A percentile compares a stretch with the other conserved stretches of the same genome.
These are phyloP conservation scores for Neovahlkampfia damariscottae DNA, from an alignment of 78 protist species.

Conservation along the genomic window DNA sequence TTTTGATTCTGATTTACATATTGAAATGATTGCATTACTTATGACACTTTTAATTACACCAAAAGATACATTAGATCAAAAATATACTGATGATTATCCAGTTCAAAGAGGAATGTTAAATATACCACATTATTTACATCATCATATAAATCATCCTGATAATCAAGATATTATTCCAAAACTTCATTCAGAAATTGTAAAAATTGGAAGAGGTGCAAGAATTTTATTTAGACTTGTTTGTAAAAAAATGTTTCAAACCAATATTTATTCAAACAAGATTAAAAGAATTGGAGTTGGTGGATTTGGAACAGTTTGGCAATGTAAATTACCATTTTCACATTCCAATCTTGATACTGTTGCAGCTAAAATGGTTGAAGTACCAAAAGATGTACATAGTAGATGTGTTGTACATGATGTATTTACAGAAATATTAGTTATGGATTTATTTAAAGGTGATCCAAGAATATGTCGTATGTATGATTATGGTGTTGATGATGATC, in stretches of 20 bases:
- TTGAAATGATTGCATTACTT: neutral
- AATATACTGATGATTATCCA: conserved; percentile 48
- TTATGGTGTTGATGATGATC: conserved; percentile 60
- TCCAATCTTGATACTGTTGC: neutral
- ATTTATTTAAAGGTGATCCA: conserved; percentile 42
- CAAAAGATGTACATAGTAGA: conserved; percentile 41
- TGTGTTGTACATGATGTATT: conserved; percentile 57
- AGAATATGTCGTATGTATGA: conserved; percentile 54
- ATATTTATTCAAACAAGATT: neutral
- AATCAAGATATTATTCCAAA: neutral
- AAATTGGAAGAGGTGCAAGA: conserved; percentile 27
- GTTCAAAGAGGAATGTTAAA: conserved; percentile 22
- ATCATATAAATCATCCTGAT: neutral
- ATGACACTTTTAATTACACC: neutral
- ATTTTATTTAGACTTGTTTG: conserved; percentile 6
- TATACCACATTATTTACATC: conserved; percentile 38
- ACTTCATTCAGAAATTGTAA: conserved; percentile 27
- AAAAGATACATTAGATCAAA: conserved; percentile 38
- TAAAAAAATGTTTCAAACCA: conserved; percentile 6
- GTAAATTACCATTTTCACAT: neutral
- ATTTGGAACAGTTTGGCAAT: neutral
- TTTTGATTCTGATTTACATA: neutral
- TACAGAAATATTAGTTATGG: conserved; percentile 53
- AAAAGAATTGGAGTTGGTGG: conserved; percentile 6
- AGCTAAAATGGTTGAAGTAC: conserved; percentile 23